Evolutionary conservation across 148 eudicot species (phyloP), one percentile per base, ranked within the genome.

Genomic region (Tetragonia tetragonoides): DNA sequence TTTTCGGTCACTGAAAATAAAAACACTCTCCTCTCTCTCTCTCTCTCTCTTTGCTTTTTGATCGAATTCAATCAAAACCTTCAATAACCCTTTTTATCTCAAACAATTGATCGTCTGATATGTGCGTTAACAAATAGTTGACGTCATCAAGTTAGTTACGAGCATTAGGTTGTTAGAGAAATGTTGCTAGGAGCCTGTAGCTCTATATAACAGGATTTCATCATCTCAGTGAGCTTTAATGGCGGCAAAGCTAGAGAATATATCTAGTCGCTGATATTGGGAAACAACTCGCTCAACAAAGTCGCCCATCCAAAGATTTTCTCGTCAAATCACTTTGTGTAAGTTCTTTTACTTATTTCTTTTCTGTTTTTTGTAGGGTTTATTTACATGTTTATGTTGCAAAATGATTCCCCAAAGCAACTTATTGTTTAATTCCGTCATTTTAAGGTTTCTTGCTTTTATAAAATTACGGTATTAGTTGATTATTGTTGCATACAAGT

Each of bases 291-390:
- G 85, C 83, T 37, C 82, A 37, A 14, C 85, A 89, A 74, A 46
- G 84, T 78, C 88, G 94, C 47, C 96, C 86, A 23, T 81, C 88
- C 83, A 91, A 90, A 80, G 92, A 87, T 71, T 74, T 80, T 16
- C 78, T 95, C 82, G 80, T 92, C 23, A 91, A 89, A 70, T 76
- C 87, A n/a, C 93, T 95, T 68, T 82, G 83, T 65, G 99, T 92
- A 84, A 75, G 75, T 7, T 21, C 28, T n/a, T 10, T 2, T 41
- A 10, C 10, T 11, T 40, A 6, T 57, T 18, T 38, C 47, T 10
- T 14, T 28, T 38, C 0, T 6, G 34, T 15, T 28, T 24, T 49
- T 66, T 68, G n/a, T 71, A 46, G 44, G 61, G 76, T 57, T 42
- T 41, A 68, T 37, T 5, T 10, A 4, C 54, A 9, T 51, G 3